Percentiles rank a stretch among this genome's conserved stretches.
phyloP scores from a whole-genome alignment of 2,329 filamentous ascomycete genomes.

The Gaeumannomyces sp. region DNA sequence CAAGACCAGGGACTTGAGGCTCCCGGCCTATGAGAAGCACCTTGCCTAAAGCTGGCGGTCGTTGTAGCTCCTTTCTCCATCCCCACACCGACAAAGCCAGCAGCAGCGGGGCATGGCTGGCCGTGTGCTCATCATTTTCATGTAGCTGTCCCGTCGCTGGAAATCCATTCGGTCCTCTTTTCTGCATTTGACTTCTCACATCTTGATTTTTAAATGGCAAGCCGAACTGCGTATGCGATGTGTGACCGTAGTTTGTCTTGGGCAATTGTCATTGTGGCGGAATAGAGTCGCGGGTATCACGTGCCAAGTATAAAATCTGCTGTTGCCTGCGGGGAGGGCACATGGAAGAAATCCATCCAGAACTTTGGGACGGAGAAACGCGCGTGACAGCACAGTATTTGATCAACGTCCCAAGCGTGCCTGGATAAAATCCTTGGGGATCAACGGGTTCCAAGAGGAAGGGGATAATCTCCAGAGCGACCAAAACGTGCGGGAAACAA shows the following conservation, averaged over 20 bases:
- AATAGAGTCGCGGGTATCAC: neutral
- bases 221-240: neutral
- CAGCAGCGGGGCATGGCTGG: neutral
- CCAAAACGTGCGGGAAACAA: neutral
- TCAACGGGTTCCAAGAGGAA: neutral
- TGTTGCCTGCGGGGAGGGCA: neutral
- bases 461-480: too few species aligned
- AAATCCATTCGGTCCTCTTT: neutral
- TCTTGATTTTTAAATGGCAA: neutral
- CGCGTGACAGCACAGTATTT: neutral
- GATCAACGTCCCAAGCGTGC: neutral
- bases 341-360: neutral
- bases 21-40: slow-evolving; percentile 37
- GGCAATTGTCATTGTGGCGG: too few species aligned
- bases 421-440: neutral
- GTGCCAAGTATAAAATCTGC: neutral
- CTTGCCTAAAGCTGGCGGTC: slow-evolving; percentile 26
- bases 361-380: neutral
- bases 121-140: neutral
- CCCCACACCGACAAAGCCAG: neutral
- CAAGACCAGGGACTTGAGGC: slow-evolving; percentile 24
- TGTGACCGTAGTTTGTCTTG: neutral
- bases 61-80: neutral
- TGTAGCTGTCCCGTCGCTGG: neutral
- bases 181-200: neutral